phyloP scores from a whole-genome alignment of 2,329 filamentous ascomycete species.

The Xylaria sp. region DNA sequence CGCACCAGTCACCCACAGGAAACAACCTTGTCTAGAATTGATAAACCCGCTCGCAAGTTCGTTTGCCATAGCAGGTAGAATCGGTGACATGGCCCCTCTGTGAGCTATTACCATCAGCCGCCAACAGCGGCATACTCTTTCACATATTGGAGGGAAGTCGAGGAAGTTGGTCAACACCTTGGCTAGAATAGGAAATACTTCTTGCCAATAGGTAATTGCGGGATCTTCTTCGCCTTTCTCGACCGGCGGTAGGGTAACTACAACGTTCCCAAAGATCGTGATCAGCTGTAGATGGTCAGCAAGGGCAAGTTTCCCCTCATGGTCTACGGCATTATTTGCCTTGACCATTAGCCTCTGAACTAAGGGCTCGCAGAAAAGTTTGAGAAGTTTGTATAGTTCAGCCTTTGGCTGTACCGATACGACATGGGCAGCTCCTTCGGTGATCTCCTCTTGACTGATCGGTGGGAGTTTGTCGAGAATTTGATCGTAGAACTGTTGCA shows the following conservation, averaged over 20 bases:
- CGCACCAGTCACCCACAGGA: conserved; percentile 97
- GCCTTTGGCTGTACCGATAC: conserved; percentile 84
- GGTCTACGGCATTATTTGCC: conserved; percentile 84
- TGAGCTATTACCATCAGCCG: conserved; percentile 97
- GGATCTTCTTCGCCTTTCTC: conserved; percentile 80
- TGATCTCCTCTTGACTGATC: conserved; percentile 92
- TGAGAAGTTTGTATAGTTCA: conserved; percentile 85
- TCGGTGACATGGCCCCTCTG: conserved; percentile 84
- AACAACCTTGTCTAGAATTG: conserved; percentile 89
- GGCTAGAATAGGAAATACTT: conserved; percentile 88
- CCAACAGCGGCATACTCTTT: conserved; percentile 95
- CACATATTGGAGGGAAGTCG: conserved; percentile 86
- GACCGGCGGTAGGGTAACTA: conserved; percentile 75
- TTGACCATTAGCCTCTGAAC: conserved; percentile 86
- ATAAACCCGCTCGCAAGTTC: conserved; percentile 88
- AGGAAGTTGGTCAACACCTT: conserved; percentile 90
- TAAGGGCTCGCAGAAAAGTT: conserved; percentile 92
- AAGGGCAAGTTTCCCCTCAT: conserved; percentile 84
- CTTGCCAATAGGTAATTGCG: conserved; percentile 94
- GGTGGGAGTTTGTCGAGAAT: conserved; percentile 87
- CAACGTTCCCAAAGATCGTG: conserved; percentile 85
- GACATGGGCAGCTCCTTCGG: conserved; percentile 92
- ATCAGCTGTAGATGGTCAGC: conserved; percentile 94
- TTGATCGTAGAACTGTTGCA: conserved; percentile 92
- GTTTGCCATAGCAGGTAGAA: conserved; percentile 86